Conservation (phyloP, 1,139 yeast species). For the Yamadazyma friedrichii region DNA sequence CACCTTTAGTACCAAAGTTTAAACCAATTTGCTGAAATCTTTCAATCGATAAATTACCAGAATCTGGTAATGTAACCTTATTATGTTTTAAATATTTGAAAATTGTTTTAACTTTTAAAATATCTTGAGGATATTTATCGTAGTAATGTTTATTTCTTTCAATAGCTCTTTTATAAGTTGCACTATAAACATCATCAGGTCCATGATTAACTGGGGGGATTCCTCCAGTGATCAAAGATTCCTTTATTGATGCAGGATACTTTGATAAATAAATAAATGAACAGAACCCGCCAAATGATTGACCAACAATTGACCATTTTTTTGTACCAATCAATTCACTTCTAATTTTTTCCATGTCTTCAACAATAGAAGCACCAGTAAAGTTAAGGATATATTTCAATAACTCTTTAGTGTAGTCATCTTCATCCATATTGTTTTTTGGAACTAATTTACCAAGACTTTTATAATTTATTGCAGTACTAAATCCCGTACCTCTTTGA, state of each 20-base stretch:
- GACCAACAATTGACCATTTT: slow-evolving; percentile 56
- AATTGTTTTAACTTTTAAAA: slow-evolving; percentile 33
- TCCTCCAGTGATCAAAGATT: slow-evolving; percentile 54
- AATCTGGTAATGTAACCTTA: slow-evolving; percentile 42
- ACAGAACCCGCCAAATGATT: slow-evolving; percentile 59
- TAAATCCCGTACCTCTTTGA: slow-evolving; percentile 60
- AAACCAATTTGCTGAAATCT: slow-evolving; percentile 55
- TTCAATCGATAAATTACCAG: slow-evolving; percentile 48
- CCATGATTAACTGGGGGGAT: slow-evolving; percentile 48
- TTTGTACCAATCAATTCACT: slow-evolving; percentile 27
- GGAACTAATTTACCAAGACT: slow-evolving; percentile 23
- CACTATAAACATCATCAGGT: slow-evolving; percentile 47
- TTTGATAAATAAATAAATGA: slow-evolving; percentile 49
- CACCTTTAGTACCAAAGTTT: slow-evolving; percentile 50
- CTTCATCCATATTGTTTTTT: slow-evolving; percentile 16
- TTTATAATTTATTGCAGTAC: slow-evolving; percentile 41
- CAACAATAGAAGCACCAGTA: slow-evolving; percentile 52
- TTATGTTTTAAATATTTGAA: slow-evolving; percentile 30
- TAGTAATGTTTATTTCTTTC: slow-evolving; percentile 51
- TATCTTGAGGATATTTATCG: slow-evolving; percentile 48
- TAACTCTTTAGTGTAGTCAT: slow-evolving; percentile 21
- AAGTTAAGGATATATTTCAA: slow-evolving; percentile 41
- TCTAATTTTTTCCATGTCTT: slow-evolving; percentile 50
- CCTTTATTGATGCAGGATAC: slow-evolving; percentile 37
- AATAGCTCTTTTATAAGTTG: slow-evolving; percentile 44